These are phyloP conservation scores for Simmondsia chinensis DNA, from an alignment of 148 eudicot genomes.

Conservation along the genomic window DNA sequence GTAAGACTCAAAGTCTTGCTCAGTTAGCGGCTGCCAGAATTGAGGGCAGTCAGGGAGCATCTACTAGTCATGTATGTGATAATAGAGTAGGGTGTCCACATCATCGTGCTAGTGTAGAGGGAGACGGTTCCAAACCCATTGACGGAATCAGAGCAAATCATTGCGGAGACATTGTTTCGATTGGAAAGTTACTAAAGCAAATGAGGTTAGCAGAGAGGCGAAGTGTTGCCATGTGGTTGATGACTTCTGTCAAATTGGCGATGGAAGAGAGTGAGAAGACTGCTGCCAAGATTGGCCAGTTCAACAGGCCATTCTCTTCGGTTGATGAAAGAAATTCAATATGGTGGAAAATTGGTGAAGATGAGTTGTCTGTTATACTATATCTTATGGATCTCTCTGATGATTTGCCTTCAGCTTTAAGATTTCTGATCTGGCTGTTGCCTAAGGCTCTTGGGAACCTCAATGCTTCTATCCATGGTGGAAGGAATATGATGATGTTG, in stretches of 20 bases:
- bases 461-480: slow-evolving; percentile 48
- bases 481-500: slow-evolving; percentile 47
- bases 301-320: slow-evolving; percentile 42
- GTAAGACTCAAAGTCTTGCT: slow-evolving; percentile 94
- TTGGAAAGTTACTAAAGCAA: slow-evolving; percentile 61
- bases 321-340: slow-evolving; percentile 49
- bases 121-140: slow-evolving; percentile 36
- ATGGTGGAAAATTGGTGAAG: slow-evolving; percentile 90
- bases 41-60: slow-evolving; percentile 97
- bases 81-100: slow-evolving; percentile 73
- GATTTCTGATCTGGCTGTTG: slow-evolving; percentile 82
- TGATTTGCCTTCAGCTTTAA: slow-evolving; percentile 63
- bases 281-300: slow-evolving; percentile 41
- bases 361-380: slow-evolving; percentile 73
- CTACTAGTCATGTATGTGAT: slow-evolving; percentile 97
- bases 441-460: slow-evolving; percentile 55
- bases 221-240: slow-evolving; percentile 63
- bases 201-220: slow-evolving; percentile 63
- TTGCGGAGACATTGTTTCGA: slow-evolving; percentile 49
- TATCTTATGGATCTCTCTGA: slow-evolving; percentile 73
- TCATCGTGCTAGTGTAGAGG: slow-evolving; percentile 49
- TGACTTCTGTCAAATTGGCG: slow-evolving; percentile 50
- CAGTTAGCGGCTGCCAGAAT: slow-evolving; percentile 86
- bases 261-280: slow-evolving; percentile 67
- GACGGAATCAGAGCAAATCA: slow-evolving; percentile 24